Conservation (phyloP, 495 filamentous ascomycete genomes). For the Neurospora cerealis region DNA sequence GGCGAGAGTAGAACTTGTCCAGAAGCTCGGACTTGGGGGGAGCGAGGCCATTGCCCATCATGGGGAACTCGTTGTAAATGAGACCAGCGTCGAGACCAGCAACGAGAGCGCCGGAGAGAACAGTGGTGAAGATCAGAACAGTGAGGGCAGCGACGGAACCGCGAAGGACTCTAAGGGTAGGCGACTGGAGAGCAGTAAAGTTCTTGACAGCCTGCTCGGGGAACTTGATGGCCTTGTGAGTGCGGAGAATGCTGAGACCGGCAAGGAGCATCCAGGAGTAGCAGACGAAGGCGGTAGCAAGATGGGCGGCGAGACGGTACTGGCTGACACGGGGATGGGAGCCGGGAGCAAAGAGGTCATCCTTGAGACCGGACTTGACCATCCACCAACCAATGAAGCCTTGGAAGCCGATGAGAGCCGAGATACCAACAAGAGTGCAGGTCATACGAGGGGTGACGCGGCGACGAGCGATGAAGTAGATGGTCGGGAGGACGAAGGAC, state of each 20-base stretch:
- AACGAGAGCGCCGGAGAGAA: constrained; percentile 86
- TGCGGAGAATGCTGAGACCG: constrained; percentile 73
- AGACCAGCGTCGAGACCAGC: constrained; percentile 91
- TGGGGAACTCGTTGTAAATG: constrained; percentile 97
- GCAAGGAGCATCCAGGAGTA: constrained; percentile 93
- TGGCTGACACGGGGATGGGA: constrained; percentile 87
- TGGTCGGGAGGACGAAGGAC: constrained; percentile 75
- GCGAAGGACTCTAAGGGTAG: constrained; percentile 61
- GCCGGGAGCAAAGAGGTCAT: constrained; percentile 87
- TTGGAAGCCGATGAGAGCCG: constrained; percentile 85
- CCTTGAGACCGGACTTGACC: constrained; percentile 91
- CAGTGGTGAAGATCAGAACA: constrained; percentile 73
- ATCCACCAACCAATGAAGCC: constrained; percentile 98
- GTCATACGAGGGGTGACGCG: constrained; percentile 74
- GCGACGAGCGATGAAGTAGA: constrained; percentile 78
- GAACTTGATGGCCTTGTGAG: constrained; percentile 55
- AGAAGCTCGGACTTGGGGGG: constrained; percentile 79
- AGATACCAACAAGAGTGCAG: constrained; percentile 66
- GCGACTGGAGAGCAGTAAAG: constrained; percentile 50
- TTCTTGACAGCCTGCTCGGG: constrained; percentile 44
- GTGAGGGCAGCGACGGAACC: constrained; percentile 62
- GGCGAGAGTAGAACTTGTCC: constrained; percentile 74
- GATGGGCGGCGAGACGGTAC: constrained; percentile 82
- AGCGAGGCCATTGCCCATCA: constrained; percentile 74
- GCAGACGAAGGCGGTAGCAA: constrained; percentile 81